These are phyloP conservation scores for Geotrichum citri-aurantii DNA, from an alignment of 1,139 yeast genomes.

Conservation along the genomic window DNA sequence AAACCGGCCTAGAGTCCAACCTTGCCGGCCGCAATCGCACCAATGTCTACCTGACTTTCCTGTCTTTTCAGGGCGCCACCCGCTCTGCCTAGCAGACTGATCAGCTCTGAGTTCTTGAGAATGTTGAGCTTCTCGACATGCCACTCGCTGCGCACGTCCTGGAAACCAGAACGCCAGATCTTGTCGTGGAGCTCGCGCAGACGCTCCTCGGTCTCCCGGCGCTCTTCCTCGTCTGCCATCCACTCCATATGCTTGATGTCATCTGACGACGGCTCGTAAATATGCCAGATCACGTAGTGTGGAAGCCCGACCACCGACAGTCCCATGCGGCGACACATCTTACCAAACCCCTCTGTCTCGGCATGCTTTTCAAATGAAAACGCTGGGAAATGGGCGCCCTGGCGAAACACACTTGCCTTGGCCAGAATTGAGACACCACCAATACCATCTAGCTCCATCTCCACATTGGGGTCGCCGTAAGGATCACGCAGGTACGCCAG, in stretches of 20 bases:
- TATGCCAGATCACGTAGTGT: conserved; percentile 89
- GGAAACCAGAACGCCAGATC: conserved; percentile 72
- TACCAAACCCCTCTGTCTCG: conserved; percentile 91
- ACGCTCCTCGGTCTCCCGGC: conserved; percentile 62
- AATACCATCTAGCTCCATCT: conserved; percentile 84
- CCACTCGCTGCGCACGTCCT: conserved; percentile 69
- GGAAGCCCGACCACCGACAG: conserved; percentile 78
- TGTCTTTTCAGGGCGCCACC: conserved; percentile 8
- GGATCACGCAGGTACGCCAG: conserved; percentile 83
- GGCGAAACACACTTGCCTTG: conserved; percentile 71
- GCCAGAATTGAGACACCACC: conserved; percentile 86
- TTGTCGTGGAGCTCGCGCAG: conserved; percentile 64
- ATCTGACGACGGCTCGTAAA: conserved; percentile 81
- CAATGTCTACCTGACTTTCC: conserved; percentile 6
- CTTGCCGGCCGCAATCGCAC: conserved; percentile 16
- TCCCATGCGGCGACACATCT: conserved; percentile 75
- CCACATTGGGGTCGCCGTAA: conserved; percentile 78
- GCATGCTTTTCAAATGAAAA: conserved; percentile 88
- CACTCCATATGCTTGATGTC: conserved; percentile 92
- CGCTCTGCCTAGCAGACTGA: conserved; percentile 20
- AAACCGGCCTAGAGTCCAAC: not conserved
- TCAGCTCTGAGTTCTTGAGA: conserved; percentile 63
- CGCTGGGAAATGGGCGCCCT: conserved; percentile 85
- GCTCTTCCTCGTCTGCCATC: conserved; percentile 89
- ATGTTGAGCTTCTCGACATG: conserved; percentile 56